These are phyloP conservation scores for Heterobasidion annosum DNA, from an alignment of 1,284 basidiomycete species.

Conservation along the genomic window DNA sequence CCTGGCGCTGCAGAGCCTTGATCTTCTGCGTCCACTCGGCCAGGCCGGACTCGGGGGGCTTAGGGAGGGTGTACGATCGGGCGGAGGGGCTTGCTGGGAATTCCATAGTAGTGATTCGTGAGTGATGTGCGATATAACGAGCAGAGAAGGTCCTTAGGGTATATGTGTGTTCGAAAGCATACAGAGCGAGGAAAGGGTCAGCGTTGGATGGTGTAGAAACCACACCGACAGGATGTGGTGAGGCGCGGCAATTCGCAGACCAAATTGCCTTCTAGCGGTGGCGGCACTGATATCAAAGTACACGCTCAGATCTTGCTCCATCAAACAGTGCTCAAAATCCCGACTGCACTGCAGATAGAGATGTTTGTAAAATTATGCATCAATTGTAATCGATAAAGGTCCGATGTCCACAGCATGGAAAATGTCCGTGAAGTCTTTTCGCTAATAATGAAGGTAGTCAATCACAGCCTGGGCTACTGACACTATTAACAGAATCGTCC, in stretches of 20 bases:
- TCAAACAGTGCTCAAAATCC: too few species aligned
- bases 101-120: slow-evolving; percentile 5
- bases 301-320: too few species aligned
- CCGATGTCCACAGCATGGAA: too few species aligned
- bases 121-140: too few species aligned
- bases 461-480: too few species aligned
- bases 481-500: background rate
- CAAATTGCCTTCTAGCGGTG: too few species aligned
- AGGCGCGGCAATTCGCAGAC: background rate
- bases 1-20: slow-evolving; percentile 67
- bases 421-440: too few species aligned
- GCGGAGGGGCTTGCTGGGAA: slow-evolving; percentile 8
- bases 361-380: too few species aligned
- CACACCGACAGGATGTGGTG: background rate
- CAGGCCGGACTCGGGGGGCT: slow-evolving; percentile 45
- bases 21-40: slow-evolving; percentile 75
- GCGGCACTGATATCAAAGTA: too few species aligned
- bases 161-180: background rate
- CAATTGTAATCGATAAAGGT: too few species aligned
- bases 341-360: too few species aligned
- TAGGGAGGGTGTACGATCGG: slow-evolving; percentile 2
- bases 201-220: background rate
- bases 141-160: background rate
- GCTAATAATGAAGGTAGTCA: too few species aligned
- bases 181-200: background rate